These are phyloP conservation scores for Stachybotrys chlorohalonatus DNA, from an alignment of 2,329 filamentous ascomycete species.

Conservation along the genomic window DNA sequence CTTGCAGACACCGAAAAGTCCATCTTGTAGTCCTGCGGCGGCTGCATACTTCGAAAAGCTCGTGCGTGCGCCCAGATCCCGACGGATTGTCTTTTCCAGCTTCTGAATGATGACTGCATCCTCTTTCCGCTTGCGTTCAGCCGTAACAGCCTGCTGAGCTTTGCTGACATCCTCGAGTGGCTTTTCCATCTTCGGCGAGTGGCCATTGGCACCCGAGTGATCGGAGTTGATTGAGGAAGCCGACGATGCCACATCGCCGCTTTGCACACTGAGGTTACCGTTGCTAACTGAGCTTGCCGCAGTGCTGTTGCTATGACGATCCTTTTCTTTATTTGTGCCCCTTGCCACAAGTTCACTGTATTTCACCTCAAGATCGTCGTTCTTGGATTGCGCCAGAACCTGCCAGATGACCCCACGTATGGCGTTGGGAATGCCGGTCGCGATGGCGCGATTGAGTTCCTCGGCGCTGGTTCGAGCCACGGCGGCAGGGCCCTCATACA, in stretches of 20 bases:
- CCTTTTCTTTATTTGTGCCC: slow-evolving; percentile 72
- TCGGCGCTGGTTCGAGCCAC: slow-evolving; percentile 81
- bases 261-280: slow-evolving; percentile 47
- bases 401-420: slow-evolving; percentile 99
- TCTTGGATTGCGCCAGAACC: slow-evolving; percentile 90
- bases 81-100: slow-evolving; percentile 84
- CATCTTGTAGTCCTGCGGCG: slow-evolving; percentile 83
- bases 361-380: slow-evolving; percentile 76
- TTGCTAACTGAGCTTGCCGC: slow-evolving; percentile 43
- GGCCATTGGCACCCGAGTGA: slow-evolving; percentile 52
- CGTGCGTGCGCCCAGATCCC: slow-evolving; percentile 84
- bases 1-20: slow-evolving; percentile 91
- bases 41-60: slow-evolving; percentile 96
- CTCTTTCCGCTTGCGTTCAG: slow-evolving; percentile 68
- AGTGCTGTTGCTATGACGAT: slow-evolving; percentile 47
- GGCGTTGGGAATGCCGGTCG: slow-evolving; percentile 85
- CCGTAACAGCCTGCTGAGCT: slow-evolving; percentile 52
- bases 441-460: slow-evolving; percentile 83
- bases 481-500: slow-evolving; percentile 86
- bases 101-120: slow-evolving; percentile 66
- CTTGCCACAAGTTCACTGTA: slow-evolving; percentile 74
- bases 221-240: slow-evolving; percentile 80
- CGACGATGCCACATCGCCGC: slow-evolving; percentile 63
- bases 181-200: slow-evolving; percentile 51
- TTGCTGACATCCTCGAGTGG: slow-evolving; percentile 56